Percentiles rank a stretch among this genome's conserved stretches.
phyloP scores from a whole-genome alignment of 2,329 filamentous ascomycete genomes.

The Fusarium cicatricum region DNA sequence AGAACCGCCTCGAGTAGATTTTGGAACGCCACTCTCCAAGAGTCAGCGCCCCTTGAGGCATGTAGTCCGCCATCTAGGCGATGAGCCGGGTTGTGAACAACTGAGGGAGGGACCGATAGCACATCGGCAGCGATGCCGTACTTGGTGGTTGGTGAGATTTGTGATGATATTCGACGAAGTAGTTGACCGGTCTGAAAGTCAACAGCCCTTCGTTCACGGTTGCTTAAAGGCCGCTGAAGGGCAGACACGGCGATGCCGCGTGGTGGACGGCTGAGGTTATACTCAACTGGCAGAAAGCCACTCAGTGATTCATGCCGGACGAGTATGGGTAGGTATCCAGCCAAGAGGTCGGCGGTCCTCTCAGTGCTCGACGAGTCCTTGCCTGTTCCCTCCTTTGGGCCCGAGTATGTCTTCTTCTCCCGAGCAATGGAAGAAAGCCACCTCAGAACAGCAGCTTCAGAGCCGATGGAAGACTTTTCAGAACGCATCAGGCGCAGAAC shows the following conservation, averaged over 20 bases:
- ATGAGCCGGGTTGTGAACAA: slow-evolving; percentile 14
- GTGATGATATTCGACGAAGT: slow-evolving; percentile 53
- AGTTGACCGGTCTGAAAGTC: slow-evolving; percentile 59
- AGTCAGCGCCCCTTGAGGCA: slow-evolving; percentile 42
- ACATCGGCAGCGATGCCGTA: slow-evolving; percentile 54
- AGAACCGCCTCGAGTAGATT: slow-evolving; percentile 63
- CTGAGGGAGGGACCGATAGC: slow-evolving; percentile 33
- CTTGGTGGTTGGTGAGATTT: slow-evolving; percentile 55
- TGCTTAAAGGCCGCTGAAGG: slow-evolving; percentile 46
- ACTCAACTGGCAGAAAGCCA: slow-evolving; percentile 47
- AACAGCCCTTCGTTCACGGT: slow-evolving; percentile 48
- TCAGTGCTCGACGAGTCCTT: slow-evolving; percentile 2
- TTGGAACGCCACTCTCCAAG: slow-evolving; percentile 67
- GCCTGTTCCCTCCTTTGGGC: slow-evolving; percentile 8
- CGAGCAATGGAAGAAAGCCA: slow-evolving; percentile 51
- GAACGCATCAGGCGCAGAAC: slow-evolving; percentile 56
- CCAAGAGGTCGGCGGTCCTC: slow-evolving; percentile 29
- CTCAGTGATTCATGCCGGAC: slow-evolving; percentile 49
- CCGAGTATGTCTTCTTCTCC: slow-evolving; percentile 18
- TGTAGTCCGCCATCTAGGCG: slow-evolving; percentile 38
- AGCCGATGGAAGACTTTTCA: slow-evolving; percentile 54
- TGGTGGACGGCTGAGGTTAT: slow-evolving; percentile 53
- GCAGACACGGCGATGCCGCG: slow-evolving; percentile 51
- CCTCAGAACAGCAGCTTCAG: slow-evolving; percentile 55
- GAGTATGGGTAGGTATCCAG: slow-evolving; percentile 51